Evolutionary conservation across 805 yeast species (phyloP).

Genomic region (Sugiyamaella chiloensis): DNA sequence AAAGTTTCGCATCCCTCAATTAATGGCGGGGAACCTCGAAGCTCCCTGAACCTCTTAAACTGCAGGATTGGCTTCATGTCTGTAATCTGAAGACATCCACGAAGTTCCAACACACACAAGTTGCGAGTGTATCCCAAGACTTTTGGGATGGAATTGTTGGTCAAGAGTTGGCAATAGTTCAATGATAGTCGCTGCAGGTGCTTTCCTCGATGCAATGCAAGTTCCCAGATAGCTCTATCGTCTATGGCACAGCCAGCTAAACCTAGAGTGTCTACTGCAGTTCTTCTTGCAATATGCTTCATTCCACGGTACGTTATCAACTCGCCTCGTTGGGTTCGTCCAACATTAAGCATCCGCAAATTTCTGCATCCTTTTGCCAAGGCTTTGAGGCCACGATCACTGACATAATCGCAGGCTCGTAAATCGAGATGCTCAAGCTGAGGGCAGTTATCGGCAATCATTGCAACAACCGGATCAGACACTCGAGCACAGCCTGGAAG

Average conservation of each 20-base stretch:
- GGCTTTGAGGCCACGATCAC: conserved; percentile 72
- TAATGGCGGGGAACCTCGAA: conserved; percentile 47
- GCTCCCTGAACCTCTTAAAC: conserved; percentile 48
- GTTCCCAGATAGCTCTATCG: conserved; percentile 77
- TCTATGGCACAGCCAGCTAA: conserved; percentile 83
- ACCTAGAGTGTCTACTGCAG: conserved; percentile 68
- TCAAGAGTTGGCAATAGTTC: conserved; percentile 63
- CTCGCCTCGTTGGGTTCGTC: conserved; percentile 68
- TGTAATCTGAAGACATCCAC: conserved; percentile 56
- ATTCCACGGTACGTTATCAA: conserved; percentile 69
- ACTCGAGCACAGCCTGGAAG: conserved; percentile 70
- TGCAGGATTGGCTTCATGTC: conserved; percentile 63
- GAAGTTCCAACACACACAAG: conserved; percentile 71
- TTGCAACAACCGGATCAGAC: conserved; percentile 55
- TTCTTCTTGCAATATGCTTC: conserved; percentile 52
- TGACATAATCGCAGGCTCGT: conserved; percentile 75
- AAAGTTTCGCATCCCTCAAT: conserved; percentile 77
- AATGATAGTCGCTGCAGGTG: conserved; percentile 64
- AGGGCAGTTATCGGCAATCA: conserved; percentile 54
- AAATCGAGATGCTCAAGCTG: conserved; percentile 64
- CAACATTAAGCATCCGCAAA: conserved; percentile 65
- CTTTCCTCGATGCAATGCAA: conserved; percentile 53
- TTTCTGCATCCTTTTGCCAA: conserved; percentile 58
- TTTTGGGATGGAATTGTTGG: conserved; percentile 57
- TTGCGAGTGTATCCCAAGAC: conserved; percentile 52